Conservation (phyloP, 345 rosid genomes). For the Kandelia obovata region DNA sequence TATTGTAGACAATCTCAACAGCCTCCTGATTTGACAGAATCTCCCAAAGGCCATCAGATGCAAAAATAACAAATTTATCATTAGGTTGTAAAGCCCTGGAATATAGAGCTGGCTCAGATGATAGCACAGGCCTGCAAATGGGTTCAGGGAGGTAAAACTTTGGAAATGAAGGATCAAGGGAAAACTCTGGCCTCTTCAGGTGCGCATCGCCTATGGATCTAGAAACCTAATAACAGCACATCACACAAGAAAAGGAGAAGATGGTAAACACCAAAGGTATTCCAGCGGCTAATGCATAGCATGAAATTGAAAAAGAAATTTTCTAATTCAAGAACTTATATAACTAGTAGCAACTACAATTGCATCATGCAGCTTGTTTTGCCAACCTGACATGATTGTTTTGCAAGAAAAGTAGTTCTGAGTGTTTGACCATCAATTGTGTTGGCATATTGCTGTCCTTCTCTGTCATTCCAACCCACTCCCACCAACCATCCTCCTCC, state of each 20-base stretch:
- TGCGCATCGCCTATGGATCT: slow-evolving; percentile 98
- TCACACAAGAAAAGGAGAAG: slow-evolving; percentile 1
- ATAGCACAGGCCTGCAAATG: slow-evolving; percentile 67
- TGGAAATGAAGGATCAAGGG: slow-evolving; percentile 80
- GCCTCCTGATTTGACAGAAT: slow-evolving; percentile 81
- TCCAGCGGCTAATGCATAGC: no score
- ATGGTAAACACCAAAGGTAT: neutral
- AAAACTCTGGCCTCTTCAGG: slow-evolving; percentile 82
- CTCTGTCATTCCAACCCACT: no score
- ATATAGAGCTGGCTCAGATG: slow-evolving; percentile 69
- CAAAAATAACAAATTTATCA: slow-evolving; percentile 86
- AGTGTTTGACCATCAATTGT: no score
- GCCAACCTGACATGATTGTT: no score
- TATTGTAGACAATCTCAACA: slow-evolving; percentile 61
- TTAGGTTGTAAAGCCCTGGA: slow-evolving; percentile 56
- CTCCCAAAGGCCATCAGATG: slow-evolving; percentile 98
- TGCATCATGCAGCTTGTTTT: no score
- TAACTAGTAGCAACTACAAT: no score
- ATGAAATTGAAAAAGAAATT: no score
- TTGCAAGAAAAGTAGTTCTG: no score
- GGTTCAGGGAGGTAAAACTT: slow-evolving; percentile 75
- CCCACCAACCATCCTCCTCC: neutral
- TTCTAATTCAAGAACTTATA: no score
- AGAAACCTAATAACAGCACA: slow-evolving; percentile 53
- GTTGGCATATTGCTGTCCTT: no score